A percentile compares a stretch with the other conserved stretches of the same genome.
Conservation (phyloP, 75 land plant species). For the Cupressus sempervirens region DNA sequence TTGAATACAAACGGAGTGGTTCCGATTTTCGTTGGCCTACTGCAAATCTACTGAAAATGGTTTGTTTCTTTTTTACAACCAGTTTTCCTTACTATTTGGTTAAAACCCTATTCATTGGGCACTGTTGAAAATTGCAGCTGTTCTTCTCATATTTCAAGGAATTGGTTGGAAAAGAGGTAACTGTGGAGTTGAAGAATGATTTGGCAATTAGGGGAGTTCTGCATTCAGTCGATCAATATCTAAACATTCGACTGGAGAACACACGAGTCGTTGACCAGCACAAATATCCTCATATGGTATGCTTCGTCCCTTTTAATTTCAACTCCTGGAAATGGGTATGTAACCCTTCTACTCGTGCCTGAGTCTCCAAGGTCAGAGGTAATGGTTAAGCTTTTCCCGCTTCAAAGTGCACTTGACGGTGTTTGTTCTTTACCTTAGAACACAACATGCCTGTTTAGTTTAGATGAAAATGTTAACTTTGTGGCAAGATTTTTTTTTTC, state of each 20-base stretch:
- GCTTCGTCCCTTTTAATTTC: neutral
- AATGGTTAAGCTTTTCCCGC: neutral
- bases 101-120: neutral
- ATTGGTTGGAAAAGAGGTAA: constrained; percentile 93
- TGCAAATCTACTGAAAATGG: neutral
- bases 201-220: constrained; percentile 84
- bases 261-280: constrained; percentile 88
- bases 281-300: constrained; percentile 97
- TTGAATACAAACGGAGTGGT: too few relatives aligned
- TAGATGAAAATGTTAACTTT: neutral
- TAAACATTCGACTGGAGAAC: constrained; percentile 96
- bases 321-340: neutral
- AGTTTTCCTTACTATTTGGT: neutral
- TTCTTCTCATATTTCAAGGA: constrained; percentile 99
- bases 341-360: too few relatives aligned
- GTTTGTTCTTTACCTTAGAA: neutral
- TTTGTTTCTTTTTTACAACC: neutral
- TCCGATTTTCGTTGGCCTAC: too few relatives aligned
- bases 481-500: neutral
- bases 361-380: too few relatives aligned
- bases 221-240: constrained; percentile 95
- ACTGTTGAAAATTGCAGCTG: constrained; percentile 41
- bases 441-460: too few relatives aligned
- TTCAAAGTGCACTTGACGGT: neutral
- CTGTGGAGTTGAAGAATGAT: constrained; percentile 96